These are phyloP conservation scores for Penicillium bialowiezense DNA, from an alignment of 495 filamentous ascomycete genomes.

Conservation along the genomic window DNA sequence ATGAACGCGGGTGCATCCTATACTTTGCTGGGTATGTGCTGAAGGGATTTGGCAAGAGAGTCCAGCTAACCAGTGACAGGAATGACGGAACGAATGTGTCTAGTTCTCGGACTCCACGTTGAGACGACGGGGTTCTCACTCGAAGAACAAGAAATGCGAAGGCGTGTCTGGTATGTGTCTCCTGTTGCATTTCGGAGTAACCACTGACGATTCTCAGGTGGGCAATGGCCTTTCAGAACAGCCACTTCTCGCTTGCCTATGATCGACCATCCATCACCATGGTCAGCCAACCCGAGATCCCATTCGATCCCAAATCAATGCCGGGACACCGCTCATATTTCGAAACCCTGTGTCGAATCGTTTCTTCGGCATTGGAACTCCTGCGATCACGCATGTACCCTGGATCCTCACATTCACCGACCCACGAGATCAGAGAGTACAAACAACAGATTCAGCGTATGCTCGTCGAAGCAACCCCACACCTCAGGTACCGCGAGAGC, in stretches of 20 bases:
- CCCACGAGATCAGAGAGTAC: slow-evolving; percentile 48
- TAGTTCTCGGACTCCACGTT: slow-evolving; percentile 57
- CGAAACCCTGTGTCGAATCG: slow-evolving; percentile 53
- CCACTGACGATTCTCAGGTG: slow-evolving; percentile 36
- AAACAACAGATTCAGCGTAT: slow-evolving; percentile 51
- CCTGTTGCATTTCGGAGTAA: neutral
- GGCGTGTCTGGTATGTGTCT: slow-evolving; percentile 39
- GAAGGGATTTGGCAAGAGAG: neutral
- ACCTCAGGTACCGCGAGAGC: slow-evolving; percentile 47
- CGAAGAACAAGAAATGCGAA: slow-evolving; percentile 32
- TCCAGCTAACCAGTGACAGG: slow-evolving; percentile 27
- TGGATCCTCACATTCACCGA: slow-evolving; percentile 35
- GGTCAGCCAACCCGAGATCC: slow-evolving; percentile 50
- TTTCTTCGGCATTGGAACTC: slow-evolving; percentile 52
- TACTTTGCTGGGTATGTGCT: slow-evolving; percentile 49
- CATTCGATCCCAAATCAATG: slow-evolving; percentile 45
- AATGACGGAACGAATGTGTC: slow-evolving; percentile 57
- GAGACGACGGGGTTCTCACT: slow-evolving; percentile 44
- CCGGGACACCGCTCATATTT: slow-evolving; percentile 51
- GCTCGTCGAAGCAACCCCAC: slow-evolving; percentile 47
- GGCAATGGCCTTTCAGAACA: slow-evolving; percentile 61
- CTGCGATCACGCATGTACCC: slow-evolving; percentile 49
- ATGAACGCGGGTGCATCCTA: slow-evolving; percentile 65
- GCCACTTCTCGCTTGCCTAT: slow-evolving; percentile 59
- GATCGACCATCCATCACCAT: slow-evolving; percentile 56